Evolutionary conservation across 106 monocot genomes (phyloP), one percentile per base, ranked within the genome.

Genomic region (Platanthera zijinensis): DNA sequence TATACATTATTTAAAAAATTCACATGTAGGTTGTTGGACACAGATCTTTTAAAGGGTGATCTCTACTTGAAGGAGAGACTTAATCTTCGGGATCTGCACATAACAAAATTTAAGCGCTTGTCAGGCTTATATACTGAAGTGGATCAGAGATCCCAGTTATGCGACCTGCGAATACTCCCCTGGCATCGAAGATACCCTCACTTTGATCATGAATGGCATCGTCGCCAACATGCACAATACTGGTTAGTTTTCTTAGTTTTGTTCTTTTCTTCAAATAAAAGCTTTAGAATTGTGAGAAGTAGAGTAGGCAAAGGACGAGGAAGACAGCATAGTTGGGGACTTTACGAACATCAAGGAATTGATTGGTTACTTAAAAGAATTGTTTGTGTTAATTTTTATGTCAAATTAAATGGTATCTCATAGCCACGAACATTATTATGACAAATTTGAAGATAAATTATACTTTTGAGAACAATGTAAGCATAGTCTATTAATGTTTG

Each of bases 211-310:
- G 95, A 95, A 95, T 86, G 95, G 95, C 74, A 88, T 95, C 73
- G 95, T 92, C 74, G 92, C 95, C 18, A 92, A 92, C 30, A 76
- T 95, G 95, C 92, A 92, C 79, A 95, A 95, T 78, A 95, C 95
- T 3, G 95, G 95, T 78, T 95, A 83, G 78, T 50, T 78, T 28
- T 13, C 17, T 4, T 30, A n/a, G 2, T 13, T 13, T 54, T 47
- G 5, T 17, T 46, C 14, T 46, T 46, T 14, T 39, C 6, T 69
- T 48, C n/a, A n/a, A n/a, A n/a, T n/a, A n/a, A n/a, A n/a, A n/a
- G n/a, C n/a, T n/a, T n/a, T n/a, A n/a, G n/a, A n/a, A n/a, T n/a
- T n/a, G n/a, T n/a, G n/a, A n/a, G n/a, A n/a, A n/a, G n/a, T n/a
- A n/a, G n/a, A n/a, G n/a, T n/a, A n/a, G n/a, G n/a, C n/a, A n/a